Evolutionary conservation across 2,329 filamentous ascomycete species (phyloP), one percentile per base, ranked within the genome.

Genomic region (Epichloe scottii): DNA sequence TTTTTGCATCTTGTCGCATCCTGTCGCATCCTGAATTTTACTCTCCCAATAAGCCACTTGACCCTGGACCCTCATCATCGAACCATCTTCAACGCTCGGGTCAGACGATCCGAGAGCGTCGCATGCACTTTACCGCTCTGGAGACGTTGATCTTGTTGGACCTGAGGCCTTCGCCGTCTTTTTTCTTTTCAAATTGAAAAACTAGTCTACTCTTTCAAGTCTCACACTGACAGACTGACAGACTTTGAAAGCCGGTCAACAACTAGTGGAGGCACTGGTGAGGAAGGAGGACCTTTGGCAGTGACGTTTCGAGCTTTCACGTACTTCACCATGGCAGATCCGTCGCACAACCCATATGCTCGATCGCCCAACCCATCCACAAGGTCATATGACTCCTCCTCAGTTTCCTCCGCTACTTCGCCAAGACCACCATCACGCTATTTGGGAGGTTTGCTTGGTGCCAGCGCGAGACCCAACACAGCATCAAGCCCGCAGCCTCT

Each of bases 301-400:
- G 46, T 40, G 23, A 21, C 46, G 17, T 40, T 33, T 37, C 1
- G 26, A 46, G 11, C 49, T 49, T 30, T 46, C 37, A 41, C 46
- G 35, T 17, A 44, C 26, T 34, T 52, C 62, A 59, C 63, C 61
- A 82, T 82, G 78, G 71, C 77, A 60, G 72, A 77, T 48, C 58
- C 62, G 53, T 63, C 75, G 60, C 78, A 82, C 68, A 78, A 73
- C 63, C 67, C 72, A 47, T 82, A 78, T 64, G 68, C 76, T 60
- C 78, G 77, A 66, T 82, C 79, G 52, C 79, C 80, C 54, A 81
- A 81, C 65, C 72, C 71, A 54, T 81, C 78, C 56, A 76, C 74
- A 56, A 73, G 74, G 64, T 81, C 78, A 57, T 82, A 80, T 73
- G 78, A 81, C 66, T 82, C 79, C 53, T 81, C 79, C 11, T 80